phyloP scores from a whole-genome alignment of 2,329 filamentous ascomycete genomes.

The Colletotrichum truncatum region DNA sequence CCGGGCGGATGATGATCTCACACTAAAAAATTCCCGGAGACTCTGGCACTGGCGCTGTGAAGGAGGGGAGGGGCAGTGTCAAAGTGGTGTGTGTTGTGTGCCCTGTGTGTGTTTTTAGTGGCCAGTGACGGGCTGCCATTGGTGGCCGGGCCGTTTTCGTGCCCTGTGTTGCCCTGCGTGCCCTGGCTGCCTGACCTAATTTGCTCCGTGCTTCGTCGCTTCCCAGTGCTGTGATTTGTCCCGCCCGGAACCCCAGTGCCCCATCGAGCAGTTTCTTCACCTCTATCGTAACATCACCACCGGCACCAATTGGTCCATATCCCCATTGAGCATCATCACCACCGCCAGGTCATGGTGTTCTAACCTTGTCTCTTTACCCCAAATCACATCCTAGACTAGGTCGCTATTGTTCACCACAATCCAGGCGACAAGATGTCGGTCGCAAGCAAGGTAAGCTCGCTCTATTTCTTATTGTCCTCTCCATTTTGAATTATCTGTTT shows the following conservation, averaged over 20 bases:
- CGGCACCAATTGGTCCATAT: slow-evolving; percentile 29
- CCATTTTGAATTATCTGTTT: background rate
- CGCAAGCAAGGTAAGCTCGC: slow-evolving; percentile 32
- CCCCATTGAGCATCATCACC: slow-evolving; percentile 31
- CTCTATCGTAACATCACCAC: slow-evolving; percentile 31
- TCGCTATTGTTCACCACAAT: slow-evolving; percentile 35
- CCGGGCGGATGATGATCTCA: slow-evolving; percentile 13
- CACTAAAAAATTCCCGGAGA: background rate
- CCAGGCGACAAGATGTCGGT: slow-evolving; percentile 36
- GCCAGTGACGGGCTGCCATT: slow-evolving; percentile 1
- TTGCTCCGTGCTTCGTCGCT: slow-evolving; percentile 24
- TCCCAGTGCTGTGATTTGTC: slow-evolving; percentile 25
- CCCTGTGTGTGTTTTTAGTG: background rate
- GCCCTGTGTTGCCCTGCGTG: slow-evolving; percentile 8
- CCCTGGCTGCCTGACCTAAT: slow-evolving; percentile 25
- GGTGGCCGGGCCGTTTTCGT: background rate
- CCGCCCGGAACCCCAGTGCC: slow-evolving; percentile 21
- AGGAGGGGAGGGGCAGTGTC: background rate
- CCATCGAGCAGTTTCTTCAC: slow-evolving; percentile 34
- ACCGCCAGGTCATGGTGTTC: slow-evolving; percentile 33
- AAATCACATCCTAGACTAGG: slow-evolving; percentile 34
- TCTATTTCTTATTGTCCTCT: background rate
- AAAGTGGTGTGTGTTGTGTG: slow-evolving; percentile 2
- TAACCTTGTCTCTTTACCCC: slow-evolving; percentile 33
- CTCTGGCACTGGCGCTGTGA: background rate